A percentile compares a stretch with the other conserved stretches of the same genome.
Conservation (phyloP, 306 rosid species). For the Betula pendula region DNA sequence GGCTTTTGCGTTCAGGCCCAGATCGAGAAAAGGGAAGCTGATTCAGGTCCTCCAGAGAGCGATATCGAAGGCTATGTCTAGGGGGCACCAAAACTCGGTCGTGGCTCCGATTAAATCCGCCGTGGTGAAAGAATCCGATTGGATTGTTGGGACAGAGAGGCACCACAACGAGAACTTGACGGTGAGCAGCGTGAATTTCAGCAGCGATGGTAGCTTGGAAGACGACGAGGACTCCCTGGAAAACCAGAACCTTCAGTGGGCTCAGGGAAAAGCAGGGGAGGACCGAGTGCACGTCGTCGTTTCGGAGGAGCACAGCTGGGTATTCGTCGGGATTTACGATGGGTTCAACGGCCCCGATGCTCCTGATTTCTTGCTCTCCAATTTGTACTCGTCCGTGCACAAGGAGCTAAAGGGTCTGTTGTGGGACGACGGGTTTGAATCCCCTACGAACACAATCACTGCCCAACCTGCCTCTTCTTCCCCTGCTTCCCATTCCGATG, state of each 20-base stretch:
- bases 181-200: constrained; percentile 72
- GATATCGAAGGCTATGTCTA: constrained; percentile 65
- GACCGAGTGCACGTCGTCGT: constrained; percentile 96
- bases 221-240: constrained; percentile 69
- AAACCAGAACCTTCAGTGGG: constrained; percentile 95
- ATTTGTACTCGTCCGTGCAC: constrained; percentile 69
- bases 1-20: constrained; percentile 47
- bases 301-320: constrained; percentile 98
- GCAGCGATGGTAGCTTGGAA: constrained; percentile 90
- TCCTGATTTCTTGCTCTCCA: constrained; percentile 77
- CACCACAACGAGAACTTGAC: constrained; percentile 79
- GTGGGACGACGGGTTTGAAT: constrained; percentile 68
- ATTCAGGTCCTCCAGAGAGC: constrained; percentile 65
- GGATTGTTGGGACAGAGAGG: constrained; percentile 57
- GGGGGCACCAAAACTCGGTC: constrained; percentile 66
- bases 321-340: constrained; percentile 93
- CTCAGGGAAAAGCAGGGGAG: constrained; percentile 98
- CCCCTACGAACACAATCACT: constrained; percentile 4
- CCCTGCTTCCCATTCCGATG: constrained; percentile 25
- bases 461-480: constrained; percentile 35
- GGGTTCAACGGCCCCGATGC: constrained; percentile 99
- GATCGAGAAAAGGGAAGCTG: constrained; percentile 56
- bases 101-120: constrained; percentile 71
- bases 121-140: constrained; percentile 65
- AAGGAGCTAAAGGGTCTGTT: constrained; percentile 84